A percentile compares a stretch with the other conserved stretches of the same genome.
Conservation (phyloP, 495 filamentous ascomycete genomes). For the Bacidia rubella region DNA sequence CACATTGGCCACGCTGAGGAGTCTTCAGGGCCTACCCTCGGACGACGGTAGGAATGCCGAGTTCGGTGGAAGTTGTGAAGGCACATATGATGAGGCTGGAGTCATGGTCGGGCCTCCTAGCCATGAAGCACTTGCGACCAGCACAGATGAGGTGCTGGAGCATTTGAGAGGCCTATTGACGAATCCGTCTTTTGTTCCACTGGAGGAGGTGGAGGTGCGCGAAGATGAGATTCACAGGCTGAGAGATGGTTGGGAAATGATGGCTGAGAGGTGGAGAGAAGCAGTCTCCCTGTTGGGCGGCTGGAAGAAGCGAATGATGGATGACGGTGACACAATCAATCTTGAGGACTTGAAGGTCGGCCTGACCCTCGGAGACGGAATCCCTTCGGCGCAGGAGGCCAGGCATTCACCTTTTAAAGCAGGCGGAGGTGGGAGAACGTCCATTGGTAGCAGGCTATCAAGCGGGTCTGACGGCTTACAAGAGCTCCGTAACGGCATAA, state of each 20-base stretch:
- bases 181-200: slow-evolving; percentile 87
- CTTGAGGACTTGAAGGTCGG: slow-evolving; percentile 72
- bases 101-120: slow-evolving; percentile 32
- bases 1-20: slow-evolving; percentile 56
- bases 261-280: slow-evolving; percentile 83
- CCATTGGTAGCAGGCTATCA: slow-evolving; percentile 28
- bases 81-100: slow-evolving; percentile 25
- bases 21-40: slow-evolving; percentile 62
- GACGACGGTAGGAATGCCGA: slow-evolving; percentile 23
- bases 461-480: slow-evolving; percentile 42
- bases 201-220: slow-evolving; percentile 84
- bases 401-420: slow-evolving; percentile 19
- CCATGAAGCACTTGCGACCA: slow-evolving; percentile 56
- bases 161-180: slow-evolving; percentile 73
- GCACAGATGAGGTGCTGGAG: slow-evolving; percentile 61
- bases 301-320: slow-evolving; percentile 74
- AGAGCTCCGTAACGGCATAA: slow-evolving; percentile 34
- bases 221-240: slow-evolving; percentile 80
- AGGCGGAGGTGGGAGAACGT: too few relatives aligned
- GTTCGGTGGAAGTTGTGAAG: neutral
- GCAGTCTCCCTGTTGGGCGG: slow-evolving; percentile 81
- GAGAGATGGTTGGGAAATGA: slow-evolving; percentile 74
- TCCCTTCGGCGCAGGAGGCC: slow-evolving; percentile 33
- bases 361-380: slow-evolving; percentile 49
- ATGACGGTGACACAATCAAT: slow-evolving; percentile 65